phyloP scores from a whole-genome alignment of 257 asterid genomes.

The Lycium ferocissimum region DNA sequence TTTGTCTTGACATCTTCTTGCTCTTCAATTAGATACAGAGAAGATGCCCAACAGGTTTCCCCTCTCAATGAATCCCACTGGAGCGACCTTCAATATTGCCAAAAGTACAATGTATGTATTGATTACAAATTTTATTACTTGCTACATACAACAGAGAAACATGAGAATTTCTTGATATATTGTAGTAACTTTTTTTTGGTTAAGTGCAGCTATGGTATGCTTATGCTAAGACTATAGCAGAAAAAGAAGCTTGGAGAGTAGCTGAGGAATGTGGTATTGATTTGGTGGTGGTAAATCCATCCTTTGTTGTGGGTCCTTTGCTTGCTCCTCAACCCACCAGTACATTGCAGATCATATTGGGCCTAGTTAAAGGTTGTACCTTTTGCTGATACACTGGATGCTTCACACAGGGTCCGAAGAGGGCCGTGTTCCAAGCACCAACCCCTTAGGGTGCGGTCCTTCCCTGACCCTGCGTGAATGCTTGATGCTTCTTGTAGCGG shows the following conservation, averaged over 20 bases:
- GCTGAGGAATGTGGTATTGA: slow-evolving; percentile 70
- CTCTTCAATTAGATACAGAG: slow-evolving; percentile 77
- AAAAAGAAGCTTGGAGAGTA: slow-evolving; percentile 77
- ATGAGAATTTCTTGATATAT: neutral
- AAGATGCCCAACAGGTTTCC: slow-evolving; percentile 59
- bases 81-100: slow-evolving; percentile 81
- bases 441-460: neutral
- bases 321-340: slow-evolving; percentile 94
- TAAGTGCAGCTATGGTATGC: slow-evolving; percentile 87
- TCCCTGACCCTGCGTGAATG: too few relatives aligned
- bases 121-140: neutral
- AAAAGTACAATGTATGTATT: slow-evolving; percentile 61
- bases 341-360: slow-evolving; percentile 60
- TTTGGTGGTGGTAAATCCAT: slow-evolving; percentile 86
- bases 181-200: neutral
- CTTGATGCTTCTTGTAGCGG: neutral
- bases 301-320: slow-evolving; percentile 86
- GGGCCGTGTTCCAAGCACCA: neutral
- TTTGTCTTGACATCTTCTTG: slow-evolving; percentile 94
- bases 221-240: slow-evolving; percentile 85
- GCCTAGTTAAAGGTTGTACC: slow-evolving; percentile 61
- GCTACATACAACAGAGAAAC: neutral
- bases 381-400: neutral
- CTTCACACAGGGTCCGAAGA: neutral
- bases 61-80: slow-evolving; percentile 95